phyloP scores from a whole-genome alignment of 2,329 filamentous ascomycete species.

The Helotiales sp. region DNA sequence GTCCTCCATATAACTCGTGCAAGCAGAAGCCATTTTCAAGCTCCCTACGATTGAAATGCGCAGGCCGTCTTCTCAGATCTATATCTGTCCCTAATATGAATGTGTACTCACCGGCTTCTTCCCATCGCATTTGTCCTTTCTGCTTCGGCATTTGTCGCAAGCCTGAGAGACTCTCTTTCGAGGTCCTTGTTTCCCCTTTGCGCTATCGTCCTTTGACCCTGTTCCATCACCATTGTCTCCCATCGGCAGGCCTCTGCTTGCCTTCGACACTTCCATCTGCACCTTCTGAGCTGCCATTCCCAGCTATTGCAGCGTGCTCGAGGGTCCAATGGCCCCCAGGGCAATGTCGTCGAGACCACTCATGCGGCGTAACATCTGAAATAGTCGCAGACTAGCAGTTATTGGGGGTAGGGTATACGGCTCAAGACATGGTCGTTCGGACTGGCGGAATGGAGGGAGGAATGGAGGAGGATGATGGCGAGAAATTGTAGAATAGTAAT shows the following conservation, averaged over 20 bases:
- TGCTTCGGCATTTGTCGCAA: conserved; percentile 53
- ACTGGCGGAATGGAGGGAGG: neutral
- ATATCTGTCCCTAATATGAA: neutral
- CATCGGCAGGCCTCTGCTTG: conserved; percentile 12
- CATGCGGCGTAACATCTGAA: neutral
- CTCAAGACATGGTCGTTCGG: neutral
- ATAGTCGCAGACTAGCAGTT: neutral
- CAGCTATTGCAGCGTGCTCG: neutral
- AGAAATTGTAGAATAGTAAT: neutral
- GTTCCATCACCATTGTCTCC: conserved; percentile 11
- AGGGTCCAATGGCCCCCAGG: neutral
- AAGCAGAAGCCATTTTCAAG: neutral
- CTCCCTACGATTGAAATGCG: neutral
- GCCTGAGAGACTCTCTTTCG: conserved; percentile 48
- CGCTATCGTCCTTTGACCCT: conserved; percentile 11
- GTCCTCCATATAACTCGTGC: neutral
- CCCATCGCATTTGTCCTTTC: conserved; percentile 63
- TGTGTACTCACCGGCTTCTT: conserved; percentile 44
- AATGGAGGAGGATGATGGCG: neutral
- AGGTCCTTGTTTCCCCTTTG: conserved; percentile 27
- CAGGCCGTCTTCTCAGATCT: neutral
- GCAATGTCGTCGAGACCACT: neutral
- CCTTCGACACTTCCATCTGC: neutral
- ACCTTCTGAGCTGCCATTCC: neutral
- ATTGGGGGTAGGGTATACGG: neutral